phyloP scores from a whole-genome alignment of 495 filamentous ascomycete species.

The Lasiosphaeria hispida region DNA sequence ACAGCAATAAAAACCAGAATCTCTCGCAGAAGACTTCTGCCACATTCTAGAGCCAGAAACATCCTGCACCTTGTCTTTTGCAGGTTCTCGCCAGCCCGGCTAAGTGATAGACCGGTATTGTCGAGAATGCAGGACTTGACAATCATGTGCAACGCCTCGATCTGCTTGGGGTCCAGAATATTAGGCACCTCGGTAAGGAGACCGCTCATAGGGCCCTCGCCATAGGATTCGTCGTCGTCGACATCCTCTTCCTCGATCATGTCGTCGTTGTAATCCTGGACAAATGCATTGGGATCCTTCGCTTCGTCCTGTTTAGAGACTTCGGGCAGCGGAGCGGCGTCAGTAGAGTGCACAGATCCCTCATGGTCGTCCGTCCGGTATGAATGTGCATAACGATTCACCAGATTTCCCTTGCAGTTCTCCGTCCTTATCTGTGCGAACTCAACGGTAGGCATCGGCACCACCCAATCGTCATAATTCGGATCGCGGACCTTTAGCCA shows the following conservation, averaged over 20 bases:
- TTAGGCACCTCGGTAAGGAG: slow-evolving; percentile 91
- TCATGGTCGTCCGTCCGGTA: slow-evolving; percentile 67
- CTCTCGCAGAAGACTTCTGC: slow-evolving; percentile 82
- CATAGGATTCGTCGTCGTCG: slow-evolving; percentile 76
- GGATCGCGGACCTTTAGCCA: slow-evolving; percentile 54
- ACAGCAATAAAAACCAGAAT: slow-evolving; percentile 94
- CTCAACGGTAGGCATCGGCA: slow-evolving; percentile 51
- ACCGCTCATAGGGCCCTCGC: slow-evolving; percentile 80
- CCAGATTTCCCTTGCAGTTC: slow-evolving; percentile 46
- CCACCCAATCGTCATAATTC: slow-evolving; percentile 52
- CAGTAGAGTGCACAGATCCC: slow-evolving; percentile 43
- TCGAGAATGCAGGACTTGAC: slow-evolving; percentile 85
- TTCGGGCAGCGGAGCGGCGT: slow-evolving; percentile 33
- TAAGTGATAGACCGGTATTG: slow-evolving; percentile 55
- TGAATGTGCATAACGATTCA: slow-evolving; percentile 46
- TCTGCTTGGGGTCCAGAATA: slow-evolving; percentile 87
- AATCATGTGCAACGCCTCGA: slow-evolving; percentile 92
- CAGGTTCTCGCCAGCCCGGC: slow-evolving; percentile 64
- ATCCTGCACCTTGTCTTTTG: slow-evolving; percentile 85
- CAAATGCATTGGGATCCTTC: slow-evolving; percentile 37
- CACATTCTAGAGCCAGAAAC: slow-evolving; percentile 79
- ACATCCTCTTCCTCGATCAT: slow-evolving; percentile 68
- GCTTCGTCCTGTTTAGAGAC: slow-evolving; percentile 53
- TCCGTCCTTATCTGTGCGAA: slow-evolving; percentile 49
- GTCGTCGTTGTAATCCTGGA: slow-evolving; percentile 46